Evolutionary conservation across 495 filamentous ascomycete genomes (phyloP), one percentile per base, ranked within the genome.

Genomic region (Aspergillus saccharolyticus): DNA sequence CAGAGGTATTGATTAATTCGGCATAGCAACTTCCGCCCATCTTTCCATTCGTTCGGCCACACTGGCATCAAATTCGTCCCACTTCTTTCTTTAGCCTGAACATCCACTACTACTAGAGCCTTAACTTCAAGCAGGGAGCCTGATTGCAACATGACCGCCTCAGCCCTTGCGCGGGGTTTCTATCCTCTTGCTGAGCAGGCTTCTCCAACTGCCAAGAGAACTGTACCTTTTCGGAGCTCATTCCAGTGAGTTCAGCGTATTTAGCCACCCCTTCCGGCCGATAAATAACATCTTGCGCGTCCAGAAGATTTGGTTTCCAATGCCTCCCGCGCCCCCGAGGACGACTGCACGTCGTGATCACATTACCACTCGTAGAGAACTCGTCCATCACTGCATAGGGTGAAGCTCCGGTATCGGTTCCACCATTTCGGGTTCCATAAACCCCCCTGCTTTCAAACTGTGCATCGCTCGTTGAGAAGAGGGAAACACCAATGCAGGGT

Each of bases 1-100:
- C 58, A 64, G 22, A 78, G 57, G 59, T 66, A 72, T 47, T 73
- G 65, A 63, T n/a, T 75, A 78, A 58, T 78, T 73, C 9, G 61
- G 57, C 73, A 76, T 75, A 1, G 70, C 70, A 12, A 53, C 64
- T 30, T 54, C 44, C 0, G 77, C 74, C 64, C 57, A 64, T 45
- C 47, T 49, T 52, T 69, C 70, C 5, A 77, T 42, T 42, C 59
- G 62, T 46, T 20, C 52, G 1, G 58, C 74, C 9, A 59, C 42
- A 15, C 60, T 64, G 28, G 71, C 66, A 0, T 70, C 76, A 61
- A 77, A 78, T 54, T 78, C 76, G 3, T 63, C 70, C 76, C 76
- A 78, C 58, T 73, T 73, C 24, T 54, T 53, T n/a, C 55, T 63
- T 77, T 72, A 3, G 18, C 54, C 21, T 43, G 60, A 7, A 77